These are phyloP conservation scores for Hypoxylon rickii DNA, from an alignment of 495 filamentous ascomycete genomes.

Conservation along the genomic window DNA sequence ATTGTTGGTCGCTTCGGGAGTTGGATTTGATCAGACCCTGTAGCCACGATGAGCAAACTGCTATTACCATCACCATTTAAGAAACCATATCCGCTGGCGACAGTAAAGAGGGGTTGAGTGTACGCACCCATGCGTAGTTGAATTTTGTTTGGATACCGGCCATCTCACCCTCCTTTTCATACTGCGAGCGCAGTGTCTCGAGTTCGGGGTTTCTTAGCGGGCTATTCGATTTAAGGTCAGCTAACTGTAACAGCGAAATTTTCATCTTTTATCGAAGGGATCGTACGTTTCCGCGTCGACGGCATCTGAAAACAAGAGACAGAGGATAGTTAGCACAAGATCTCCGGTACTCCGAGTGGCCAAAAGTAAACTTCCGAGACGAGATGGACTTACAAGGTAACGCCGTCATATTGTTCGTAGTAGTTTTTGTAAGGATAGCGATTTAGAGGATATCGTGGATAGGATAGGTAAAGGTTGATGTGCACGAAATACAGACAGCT, in stretches of 20 bases:
- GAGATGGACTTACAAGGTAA: conserved; percentile 69
- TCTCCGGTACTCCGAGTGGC: neutral
- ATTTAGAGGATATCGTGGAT: no score
- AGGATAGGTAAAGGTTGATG: no score
- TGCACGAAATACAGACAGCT: no score
- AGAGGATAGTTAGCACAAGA: conserved; percentile 20
- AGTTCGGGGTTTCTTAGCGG: conserved; percentile 89
- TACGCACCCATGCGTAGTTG: conserved; percentile 94
- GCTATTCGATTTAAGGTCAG: conserved; percentile 49
- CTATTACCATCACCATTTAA: neutral
- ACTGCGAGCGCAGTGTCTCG: conserved; percentile 87
- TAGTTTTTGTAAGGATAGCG: neutral
- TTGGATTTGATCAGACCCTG: conserved; percentile 95
- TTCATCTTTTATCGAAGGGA: no score
- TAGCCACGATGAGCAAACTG: conserved; percentile 7
- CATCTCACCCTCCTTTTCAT: conserved; percentile 94
- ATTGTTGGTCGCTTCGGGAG: conserved; percentile 82
- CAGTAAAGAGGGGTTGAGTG: neutral
- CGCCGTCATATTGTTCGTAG: conserved; percentile 59
- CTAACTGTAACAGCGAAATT: neutral
- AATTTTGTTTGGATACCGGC: conserved; percentile 98
- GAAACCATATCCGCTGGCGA: no score
- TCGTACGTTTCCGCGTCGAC: conserved; percentile 92
- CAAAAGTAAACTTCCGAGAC: conserved; percentile 11
- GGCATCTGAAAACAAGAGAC: conserved; percentile 68